Conservation (phyloP, 495 filamentous ascomycete species). For the Podospora didyma region DNA sequence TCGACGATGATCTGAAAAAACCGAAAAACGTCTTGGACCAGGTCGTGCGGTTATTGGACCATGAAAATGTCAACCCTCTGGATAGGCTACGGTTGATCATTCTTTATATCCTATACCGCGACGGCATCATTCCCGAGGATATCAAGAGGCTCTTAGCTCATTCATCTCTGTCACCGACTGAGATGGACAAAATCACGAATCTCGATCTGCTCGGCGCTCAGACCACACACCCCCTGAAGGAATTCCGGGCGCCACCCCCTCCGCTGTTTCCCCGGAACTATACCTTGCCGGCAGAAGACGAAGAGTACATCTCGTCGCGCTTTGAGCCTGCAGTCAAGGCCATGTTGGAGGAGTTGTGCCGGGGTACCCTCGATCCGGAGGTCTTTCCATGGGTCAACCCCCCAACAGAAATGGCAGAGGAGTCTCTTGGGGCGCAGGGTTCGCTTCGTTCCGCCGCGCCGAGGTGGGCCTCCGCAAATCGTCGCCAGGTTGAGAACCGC, state of each 20-base stretch:
- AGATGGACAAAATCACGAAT: constrained; percentile 70
- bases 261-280: constrained; percentile 65
- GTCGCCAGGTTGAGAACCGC: constrained; percentile 69
- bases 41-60: constrained; percentile 81
- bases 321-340: constrained; percentile 69
- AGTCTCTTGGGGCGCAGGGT: constrained; percentile 54
- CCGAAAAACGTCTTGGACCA: constrained; percentile 84
- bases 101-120: constrained; percentile 80
- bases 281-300: constrained; percentile 47
- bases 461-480: constrained; percentile 84
- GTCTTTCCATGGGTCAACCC: constrained; percentile 81
- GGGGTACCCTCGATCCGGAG: constrained; percentile 60
- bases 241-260: constrained; percentile 57
- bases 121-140: constrained; percentile 85
- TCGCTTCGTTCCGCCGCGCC: constrained; percentile 86
- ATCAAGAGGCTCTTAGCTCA: constrained; percentile 81
- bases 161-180: constrained; percentile 67
- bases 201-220: constrained; percentile 79
- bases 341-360: constrained; percentile 74
- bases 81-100: constrained; percentile 83
- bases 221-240: constrained; percentile 69
- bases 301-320: constrained; percentile 63
- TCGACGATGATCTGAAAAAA: constrained; percentile 89
- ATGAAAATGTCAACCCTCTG: constrained; percentile 58
- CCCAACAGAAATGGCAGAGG: constrained; percentile 48